These are phyloP conservation scores for Fusarium neocosmosporiellum DNA, from an alignment of 2,329 filamentous ascomycete species.

Conservation along the genomic window DNA sequence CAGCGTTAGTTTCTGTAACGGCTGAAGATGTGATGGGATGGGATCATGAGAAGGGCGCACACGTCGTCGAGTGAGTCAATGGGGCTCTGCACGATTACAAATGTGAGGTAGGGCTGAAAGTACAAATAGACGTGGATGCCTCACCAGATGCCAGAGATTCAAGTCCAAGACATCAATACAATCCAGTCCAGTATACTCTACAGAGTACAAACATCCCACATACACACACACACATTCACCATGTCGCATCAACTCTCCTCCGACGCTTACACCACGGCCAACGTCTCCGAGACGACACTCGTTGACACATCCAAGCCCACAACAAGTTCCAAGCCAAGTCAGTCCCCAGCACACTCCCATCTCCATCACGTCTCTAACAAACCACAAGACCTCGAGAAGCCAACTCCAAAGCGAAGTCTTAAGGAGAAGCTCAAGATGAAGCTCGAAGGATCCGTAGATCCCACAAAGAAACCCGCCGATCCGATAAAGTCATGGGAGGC, in stretches of 20 bases:
- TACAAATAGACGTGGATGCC: constrained; percentile 31
- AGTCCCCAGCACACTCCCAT: neutral
- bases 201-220: neutral
- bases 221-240: neutral
- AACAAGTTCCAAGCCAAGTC: constrained; percentile 33
- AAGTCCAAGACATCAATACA: constrained; percentile 14
- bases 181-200: neutral
- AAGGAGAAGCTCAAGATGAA: constrained; percentile 40
- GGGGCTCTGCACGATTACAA: neutral
- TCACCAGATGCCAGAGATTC: neutral
- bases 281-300: constrained; percentile 41
- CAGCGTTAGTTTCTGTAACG: neutral
- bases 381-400: constrained; percentile 9
- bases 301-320: constrained; percentile 32
- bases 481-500: constrained; percentile 43
- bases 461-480: constrained; percentile 34
- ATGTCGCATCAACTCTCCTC: constrained; percentile 38
- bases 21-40: constrained; percentile 22
- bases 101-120: constrained; percentile 8
- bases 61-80: constrained; percentile 33
- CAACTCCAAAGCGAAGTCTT: constrained; percentile 27
- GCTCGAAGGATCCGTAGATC: constrained; percentile 34
- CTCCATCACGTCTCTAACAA: constrained; percentile 11
- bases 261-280: constrained; percentile 31
- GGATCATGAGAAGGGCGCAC: constrained; percentile 28